Percentiles rank a stretch among this genome's conserved stretches.
Conservation (phyloP, 1,284 basidiomycete species). For the Ceratobasidium sp. region DNA sequence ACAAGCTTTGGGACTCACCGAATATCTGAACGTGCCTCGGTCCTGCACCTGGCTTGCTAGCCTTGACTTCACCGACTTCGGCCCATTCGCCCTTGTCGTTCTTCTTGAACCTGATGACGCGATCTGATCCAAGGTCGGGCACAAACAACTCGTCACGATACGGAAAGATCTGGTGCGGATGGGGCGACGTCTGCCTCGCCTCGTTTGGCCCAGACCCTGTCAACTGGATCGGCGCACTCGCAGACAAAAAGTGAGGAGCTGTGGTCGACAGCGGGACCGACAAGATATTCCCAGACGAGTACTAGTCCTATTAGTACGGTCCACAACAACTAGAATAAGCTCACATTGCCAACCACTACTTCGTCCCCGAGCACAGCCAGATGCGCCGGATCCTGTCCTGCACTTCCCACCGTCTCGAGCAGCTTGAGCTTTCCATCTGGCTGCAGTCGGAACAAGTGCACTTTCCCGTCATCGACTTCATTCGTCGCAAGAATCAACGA, state of each 20-base stretch:
- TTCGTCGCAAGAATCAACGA: constrained; percentile 60
- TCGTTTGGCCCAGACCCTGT: constrained; percentile 62
- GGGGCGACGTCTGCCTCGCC: constrained; percentile 67
- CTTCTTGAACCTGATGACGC: constrained; percentile 62
- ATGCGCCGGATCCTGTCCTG: constrained; percentile 67
- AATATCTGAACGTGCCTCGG: constrained; percentile 70
- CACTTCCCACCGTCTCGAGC: constrained; percentile 57
- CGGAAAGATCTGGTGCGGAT: constrained; percentile 68
- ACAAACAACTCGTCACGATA: constrained; percentile 63
- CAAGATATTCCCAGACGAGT: constrained; percentile 62
- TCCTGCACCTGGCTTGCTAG: constrained; percentile 59
- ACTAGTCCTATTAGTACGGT: constrained; percentile 52
- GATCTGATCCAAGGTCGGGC: constrained; percentile 73
- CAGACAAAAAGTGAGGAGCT: constrained; percentile 51
- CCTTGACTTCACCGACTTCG: constrained; percentile 55
- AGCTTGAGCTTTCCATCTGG: constrained; percentile 45
- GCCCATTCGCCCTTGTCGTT: constrained; percentile 54
- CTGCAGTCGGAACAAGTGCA: constrained; percentile 56
- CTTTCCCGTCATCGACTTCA: constrained; percentile 66
- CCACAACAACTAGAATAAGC: constrained; percentile 44
- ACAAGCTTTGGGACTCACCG: constrained; percentile 53
- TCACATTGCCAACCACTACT: constrained; percentile 69
- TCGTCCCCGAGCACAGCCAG: constrained; percentile 59
- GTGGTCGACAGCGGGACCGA: constrained; percentile 58
- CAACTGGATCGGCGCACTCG: constrained; percentile 49